Base-by-base conservation (phyloP, 768 basidiomycete species). In the Rhodotorula sphaerocarpa region DNA sequence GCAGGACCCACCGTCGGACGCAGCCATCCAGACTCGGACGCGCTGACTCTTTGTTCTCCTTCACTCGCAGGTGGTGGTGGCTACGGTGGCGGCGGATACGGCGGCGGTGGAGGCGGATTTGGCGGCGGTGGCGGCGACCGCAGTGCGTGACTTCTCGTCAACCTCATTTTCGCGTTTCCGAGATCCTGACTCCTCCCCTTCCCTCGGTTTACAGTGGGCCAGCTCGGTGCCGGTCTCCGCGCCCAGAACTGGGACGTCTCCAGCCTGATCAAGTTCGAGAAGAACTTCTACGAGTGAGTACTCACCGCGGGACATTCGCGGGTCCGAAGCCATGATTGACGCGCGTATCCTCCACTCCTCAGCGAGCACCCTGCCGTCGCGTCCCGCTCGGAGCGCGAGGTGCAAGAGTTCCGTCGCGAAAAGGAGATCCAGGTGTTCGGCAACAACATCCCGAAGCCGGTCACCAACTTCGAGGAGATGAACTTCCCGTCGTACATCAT, bases 401-500 rank as follows among this genome's bases (percentile, higher is more conserved):
- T 96, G 58, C 86, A 89, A 58, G 90, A 90, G 50, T 97, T 92
- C 77, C 81, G 86, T 65, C 80, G 82, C 30, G 66, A 66, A 52
- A 90, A 95, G 75, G 87, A 92, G 75, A 97, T 99, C 76, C 87
- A 86, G 86, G 83, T 92, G 62, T 88, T 90, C 81, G 95, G 95
- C 36, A 83, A 83, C 54, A 79, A 81, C 71, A 83, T 97, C 20
- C 92, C 95, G 33, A 81, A 90, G 73, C 95, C 95, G 23, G 84
- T 97, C 59, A 83, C 84, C 54, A 81, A 83, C 44, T 99, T 99
- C 74, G 91, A 96, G 57, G 93, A 99, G 78, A 84, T 84, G 71
- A 91, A 87, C 52, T 96, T 97, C 78, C 95, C 95, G 15, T 90
- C 93, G 71, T 97, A 97, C 76, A 82, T 99, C 64, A 84, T 96